A percentile compares a stretch with the other conserved stretches of the same genome.
Conservation (phyloP, 2,329 filamentous ascomycete genomes). For the Colletotrichum sp. region DNA sequence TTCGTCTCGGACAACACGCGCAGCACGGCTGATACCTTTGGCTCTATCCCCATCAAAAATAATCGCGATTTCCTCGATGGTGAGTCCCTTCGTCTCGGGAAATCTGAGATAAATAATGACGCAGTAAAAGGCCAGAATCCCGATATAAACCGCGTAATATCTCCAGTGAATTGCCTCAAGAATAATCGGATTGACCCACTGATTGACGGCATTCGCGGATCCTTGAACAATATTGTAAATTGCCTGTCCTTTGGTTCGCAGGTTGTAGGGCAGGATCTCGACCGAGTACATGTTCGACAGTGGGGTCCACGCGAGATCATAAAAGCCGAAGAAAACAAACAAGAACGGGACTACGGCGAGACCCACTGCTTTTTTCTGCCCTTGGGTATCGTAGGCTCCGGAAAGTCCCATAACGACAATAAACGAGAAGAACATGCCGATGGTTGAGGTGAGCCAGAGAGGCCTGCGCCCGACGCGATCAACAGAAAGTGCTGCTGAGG, state of each 20-base stretch:
- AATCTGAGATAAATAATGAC: conserved; percentile 41
- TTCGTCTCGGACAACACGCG: background rate
- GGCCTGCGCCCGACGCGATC: background rate
- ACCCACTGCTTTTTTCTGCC: conserved; percentile 24
- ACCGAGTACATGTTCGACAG: conserved; percentile 32
- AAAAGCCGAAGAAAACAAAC: conserved; percentile 42
- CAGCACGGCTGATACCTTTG: background rate
- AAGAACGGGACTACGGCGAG: conserved; percentile 37
- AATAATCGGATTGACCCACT: conserved; percentile 42
- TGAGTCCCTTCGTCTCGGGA: conserved; percentile 35
- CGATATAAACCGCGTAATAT: conserved; percentile 45
- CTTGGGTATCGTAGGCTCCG: background rate
- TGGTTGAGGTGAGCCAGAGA: background rate
- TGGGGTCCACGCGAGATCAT: conserved; percentile 38
- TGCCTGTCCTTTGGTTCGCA: conserved; percentile 5
- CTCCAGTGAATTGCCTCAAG: conserved; percentile 41
- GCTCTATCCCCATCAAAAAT: conserved; percentile 29
- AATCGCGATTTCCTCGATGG: conserved; percentile 32
- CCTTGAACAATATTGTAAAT: background rate
- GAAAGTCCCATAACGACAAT: background rate
- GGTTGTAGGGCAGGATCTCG: conserved; percentile 30
- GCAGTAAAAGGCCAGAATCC: conserved; percentile 35
- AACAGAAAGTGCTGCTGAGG: background rate
- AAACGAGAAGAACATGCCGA: background rate
- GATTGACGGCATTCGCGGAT: conserved; percentile 38